phyloP scores from a whole-genome alignment of 2,329 filamentous ascomycete genomes.

The Alternaria conjuncta region DNA sequence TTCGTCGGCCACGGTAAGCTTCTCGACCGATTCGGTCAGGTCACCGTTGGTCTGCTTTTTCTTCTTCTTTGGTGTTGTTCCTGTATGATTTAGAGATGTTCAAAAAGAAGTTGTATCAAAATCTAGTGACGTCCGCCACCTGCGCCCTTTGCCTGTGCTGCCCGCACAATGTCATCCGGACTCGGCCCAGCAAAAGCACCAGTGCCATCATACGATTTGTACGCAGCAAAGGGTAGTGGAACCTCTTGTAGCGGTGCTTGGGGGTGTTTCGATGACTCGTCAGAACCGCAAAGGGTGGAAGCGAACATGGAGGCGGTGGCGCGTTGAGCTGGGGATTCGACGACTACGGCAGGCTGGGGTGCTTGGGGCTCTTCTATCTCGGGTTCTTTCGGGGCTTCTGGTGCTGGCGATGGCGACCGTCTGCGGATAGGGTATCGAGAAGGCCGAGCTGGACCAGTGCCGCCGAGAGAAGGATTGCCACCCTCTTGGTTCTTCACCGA shows the following conservation, averaged over 20 bases:
- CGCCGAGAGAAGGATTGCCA: not conserved
- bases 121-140: constrained; percentile 46
- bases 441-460: constrained; percentile 5
- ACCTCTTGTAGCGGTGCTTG: constrained; percentile 19
- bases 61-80: constrained; percentile 38
- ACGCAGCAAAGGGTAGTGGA: constrained; percentile 51
- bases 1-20: constrained; percentile 56
- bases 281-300: constrained; percentile 53
- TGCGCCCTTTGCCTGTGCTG: constrained; percentile 69
- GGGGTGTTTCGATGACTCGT: constrained; percentile 5
- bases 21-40: constrained; percentile 57
- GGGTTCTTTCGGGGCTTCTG: constrained; percentile 18
- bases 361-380: constrained; percentile 20
- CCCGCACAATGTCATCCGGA: constrained; percentile 86
- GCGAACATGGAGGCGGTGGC: constrained; percentile 61
- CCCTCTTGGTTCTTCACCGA: constrained; percentile 35
- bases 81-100: constrained; percentile 32
- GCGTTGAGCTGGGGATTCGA: constrained; percentile 48
- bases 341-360: constrained; percentile 24
- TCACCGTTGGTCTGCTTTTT: constrained; percentile 28
- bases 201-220: constrained; percentile 51
- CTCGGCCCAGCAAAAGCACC: constrained; percentile 82
- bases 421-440: constrained; percentile 38
- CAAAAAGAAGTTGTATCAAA: constrained; percentile 1
- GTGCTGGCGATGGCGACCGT: constrained; percentile 36